Evolutionary conservation across 257 asterid species (phyloP).

Genomic region (Solanum sejunctum): DNA sequence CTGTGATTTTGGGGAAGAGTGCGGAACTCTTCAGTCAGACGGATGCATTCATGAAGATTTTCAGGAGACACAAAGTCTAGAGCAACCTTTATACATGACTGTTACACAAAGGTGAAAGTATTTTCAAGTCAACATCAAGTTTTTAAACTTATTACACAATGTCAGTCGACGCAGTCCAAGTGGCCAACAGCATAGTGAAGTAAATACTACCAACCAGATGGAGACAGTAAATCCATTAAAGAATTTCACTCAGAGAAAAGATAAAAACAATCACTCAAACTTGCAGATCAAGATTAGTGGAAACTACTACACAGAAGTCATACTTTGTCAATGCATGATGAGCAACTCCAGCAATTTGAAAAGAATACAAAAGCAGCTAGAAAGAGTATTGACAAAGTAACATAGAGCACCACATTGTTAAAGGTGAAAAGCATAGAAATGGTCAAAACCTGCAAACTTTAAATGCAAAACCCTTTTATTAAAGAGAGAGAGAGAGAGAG

Average conservation of each 20-base stretch:
- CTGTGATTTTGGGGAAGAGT: slow-evolving; percentile 70
- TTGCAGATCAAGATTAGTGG: background rate
- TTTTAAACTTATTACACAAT: background rate
- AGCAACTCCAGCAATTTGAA: background rate
- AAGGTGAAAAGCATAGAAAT: background rate
- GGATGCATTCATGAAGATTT: slow-evolving; percentile 59
- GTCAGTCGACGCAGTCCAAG: background rate
- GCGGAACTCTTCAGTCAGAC: slow-evolving; percentile 68
- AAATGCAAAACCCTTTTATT: background rate
- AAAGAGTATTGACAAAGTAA: background rate
- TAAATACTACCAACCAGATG: background rate
- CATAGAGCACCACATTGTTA: background rate
- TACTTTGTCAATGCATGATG: background rate
- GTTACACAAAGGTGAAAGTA: slow-evolving; percentile 3
- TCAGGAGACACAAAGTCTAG: slow-evolving; percentile 89
- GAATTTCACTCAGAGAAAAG: background rate
- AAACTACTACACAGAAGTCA: background rate
- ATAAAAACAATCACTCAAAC: background rate
- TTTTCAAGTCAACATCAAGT: background rate
- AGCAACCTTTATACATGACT: slow-evolving; percentile 94
- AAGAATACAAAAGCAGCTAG: background rate
- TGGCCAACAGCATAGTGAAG: background rate
- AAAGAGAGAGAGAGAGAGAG: too few species aligned
- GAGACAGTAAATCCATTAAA: background rate
- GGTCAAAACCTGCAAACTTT: background rate